Percentiles rank a stretch among this genome's conserved stretches.
These are phyloP conservation scores for Xerocomus potaroensis DNA, from an alignment of 768 basidiomycete genomes.

Conservation along the genomic window DNA sequence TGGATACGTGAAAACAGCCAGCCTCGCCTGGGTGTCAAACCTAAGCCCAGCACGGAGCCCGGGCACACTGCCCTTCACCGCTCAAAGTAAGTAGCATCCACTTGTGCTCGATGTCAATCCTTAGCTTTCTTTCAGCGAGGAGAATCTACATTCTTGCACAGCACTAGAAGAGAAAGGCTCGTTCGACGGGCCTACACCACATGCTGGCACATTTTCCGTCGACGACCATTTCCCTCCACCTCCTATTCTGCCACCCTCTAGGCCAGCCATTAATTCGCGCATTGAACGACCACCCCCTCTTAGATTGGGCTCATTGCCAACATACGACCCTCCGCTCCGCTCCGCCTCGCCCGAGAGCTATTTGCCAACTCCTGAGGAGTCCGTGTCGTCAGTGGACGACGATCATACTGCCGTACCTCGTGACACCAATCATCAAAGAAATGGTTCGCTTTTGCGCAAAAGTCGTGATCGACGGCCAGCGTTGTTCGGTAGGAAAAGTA, in stretches of 20 bases:
- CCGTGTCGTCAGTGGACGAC: constrained; percentile 47
- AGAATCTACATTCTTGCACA: constrained; percentile 42
- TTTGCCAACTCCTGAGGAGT: constrained; percentile 55
- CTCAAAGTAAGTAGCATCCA: constrained; percentile 22
- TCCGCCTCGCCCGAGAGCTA: constrained; percentile 51
- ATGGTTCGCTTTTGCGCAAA: constrained; percentile 48
- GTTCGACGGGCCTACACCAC: constrained; percentile 41
- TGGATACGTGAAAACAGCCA: constrained; percentile 65
- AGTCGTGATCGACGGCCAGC: constrained; percentile 34
- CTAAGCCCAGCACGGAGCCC: constrained; percentile 46
- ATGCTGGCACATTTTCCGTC: constrained; percentile 56
- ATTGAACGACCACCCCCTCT: constrained; percentile 46
- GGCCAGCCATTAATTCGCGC: constrained; percentile 22
- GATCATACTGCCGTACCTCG: constrained; percentile 30
- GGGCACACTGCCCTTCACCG: constrained; percentile 38
- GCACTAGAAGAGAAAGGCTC: constrained; percentile 36
- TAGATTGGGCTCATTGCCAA: constrained; percentile 42
- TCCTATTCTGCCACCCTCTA: constrained; percentile 21
- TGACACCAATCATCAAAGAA: constrained; percentile 39
- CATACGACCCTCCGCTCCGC: constrained; percentile 42
- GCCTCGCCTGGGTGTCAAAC: constrained; percentile 28
- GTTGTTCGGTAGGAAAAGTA: constrained; percentile 67
- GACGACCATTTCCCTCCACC: constrained; percentile 54
- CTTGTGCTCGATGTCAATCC: neutral
- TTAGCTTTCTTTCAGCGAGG: constrained; percentile 31